These are phyloP conservation scores for Petrea volubilis DNA, from an alignment of 257 asterid genomes.

Conservation along the genomic window DNA sequence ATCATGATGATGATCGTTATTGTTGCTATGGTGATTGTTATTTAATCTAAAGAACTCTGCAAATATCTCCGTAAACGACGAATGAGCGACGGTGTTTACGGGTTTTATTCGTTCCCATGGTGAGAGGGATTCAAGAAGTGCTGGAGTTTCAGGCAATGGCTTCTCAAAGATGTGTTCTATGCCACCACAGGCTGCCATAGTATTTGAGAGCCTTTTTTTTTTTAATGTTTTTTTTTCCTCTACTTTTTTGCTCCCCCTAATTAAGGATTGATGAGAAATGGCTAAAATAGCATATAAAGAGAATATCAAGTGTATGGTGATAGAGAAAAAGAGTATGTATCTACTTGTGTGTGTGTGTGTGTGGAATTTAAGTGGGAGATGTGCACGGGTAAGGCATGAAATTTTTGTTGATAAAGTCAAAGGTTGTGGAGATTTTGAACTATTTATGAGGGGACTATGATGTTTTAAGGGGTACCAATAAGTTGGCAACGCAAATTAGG, in stretches of 20 bases:
- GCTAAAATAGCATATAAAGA: conserved; percentile 16
- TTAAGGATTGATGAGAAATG: conserved; percentile 23
- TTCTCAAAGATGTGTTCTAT: conserved; percentile 58
- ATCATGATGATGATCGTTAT: neutral
- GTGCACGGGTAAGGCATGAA: conserved; percentile 2
- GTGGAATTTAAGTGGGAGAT: conserved; percentile 7
- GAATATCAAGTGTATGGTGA: neutral
- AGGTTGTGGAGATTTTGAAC: conserved; percentile 20
- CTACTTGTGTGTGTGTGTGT: neutral
- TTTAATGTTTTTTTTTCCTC: neutral
- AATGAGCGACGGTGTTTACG: conserved; percentile 34
- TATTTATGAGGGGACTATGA: conserved; percentile 32
- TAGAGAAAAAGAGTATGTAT: neutral
- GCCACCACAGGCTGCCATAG: conserved; percentile 66
- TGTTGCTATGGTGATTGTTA: conserved; percentile 16
- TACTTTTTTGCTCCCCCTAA: neutral
- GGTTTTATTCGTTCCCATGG: conserved; percentile 56
- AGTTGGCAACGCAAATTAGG: conserved; percentile 21
- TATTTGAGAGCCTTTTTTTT: neutral
- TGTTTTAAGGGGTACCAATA: conserved; percentile 3
- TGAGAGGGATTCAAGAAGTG: conserved; percentile 42
- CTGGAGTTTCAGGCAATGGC: conserved; percentile 49
- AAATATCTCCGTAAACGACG: conserved; percentile 53
- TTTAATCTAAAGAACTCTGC: conserved; percentile 40
- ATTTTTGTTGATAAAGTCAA: conserved; percentile 45